Evolutionary conservation across 345 rosid species (phyloP).

Genomic region (Eucalyptus regnans): DNA sequence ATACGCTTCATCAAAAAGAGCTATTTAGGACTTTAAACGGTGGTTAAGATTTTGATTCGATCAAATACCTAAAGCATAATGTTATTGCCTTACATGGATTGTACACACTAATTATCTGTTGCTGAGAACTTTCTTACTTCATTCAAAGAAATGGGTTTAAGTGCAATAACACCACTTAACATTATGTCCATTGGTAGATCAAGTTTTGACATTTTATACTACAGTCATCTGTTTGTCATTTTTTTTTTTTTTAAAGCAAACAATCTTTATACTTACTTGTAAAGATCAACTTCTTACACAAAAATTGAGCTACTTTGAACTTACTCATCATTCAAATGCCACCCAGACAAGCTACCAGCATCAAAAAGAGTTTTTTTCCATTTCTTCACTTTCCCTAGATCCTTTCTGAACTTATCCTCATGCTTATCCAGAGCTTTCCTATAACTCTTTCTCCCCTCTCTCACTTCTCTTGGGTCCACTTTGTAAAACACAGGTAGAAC

Average conservation of each 20-base stretch:
- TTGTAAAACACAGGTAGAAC: not conserved
- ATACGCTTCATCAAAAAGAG: not conserved
- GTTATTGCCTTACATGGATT: not conserved
- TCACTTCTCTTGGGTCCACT: too few species aligned
- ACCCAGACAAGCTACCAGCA: too few species aligned
- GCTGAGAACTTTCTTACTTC: not conserved
- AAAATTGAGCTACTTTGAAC: fast-evolving
- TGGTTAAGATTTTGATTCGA: not conserved
- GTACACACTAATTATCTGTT: not conserved
- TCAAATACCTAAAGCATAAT: not conserved
- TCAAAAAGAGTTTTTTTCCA: too few species aligned
- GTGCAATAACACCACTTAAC: not conserved
- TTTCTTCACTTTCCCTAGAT: too few species aligned
- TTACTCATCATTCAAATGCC: not conserved
- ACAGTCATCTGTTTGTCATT: fast-evolving
- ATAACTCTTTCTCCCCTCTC: too few species aligned
- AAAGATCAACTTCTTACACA: not conserved
- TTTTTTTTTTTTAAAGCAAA: not conserved
- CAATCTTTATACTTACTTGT: fast-evolving
- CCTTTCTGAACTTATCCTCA: too few species aligned
- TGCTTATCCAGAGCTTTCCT: too few species aligned
- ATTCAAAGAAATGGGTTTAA: not conserved
- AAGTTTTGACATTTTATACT: not conserved
- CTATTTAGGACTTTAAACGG: not conserved
- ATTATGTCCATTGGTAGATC: not conserved